Evolutionary conservation across 139 green algal genomes (phyloP).

Genomic region (Closterium sp.): DNA sequence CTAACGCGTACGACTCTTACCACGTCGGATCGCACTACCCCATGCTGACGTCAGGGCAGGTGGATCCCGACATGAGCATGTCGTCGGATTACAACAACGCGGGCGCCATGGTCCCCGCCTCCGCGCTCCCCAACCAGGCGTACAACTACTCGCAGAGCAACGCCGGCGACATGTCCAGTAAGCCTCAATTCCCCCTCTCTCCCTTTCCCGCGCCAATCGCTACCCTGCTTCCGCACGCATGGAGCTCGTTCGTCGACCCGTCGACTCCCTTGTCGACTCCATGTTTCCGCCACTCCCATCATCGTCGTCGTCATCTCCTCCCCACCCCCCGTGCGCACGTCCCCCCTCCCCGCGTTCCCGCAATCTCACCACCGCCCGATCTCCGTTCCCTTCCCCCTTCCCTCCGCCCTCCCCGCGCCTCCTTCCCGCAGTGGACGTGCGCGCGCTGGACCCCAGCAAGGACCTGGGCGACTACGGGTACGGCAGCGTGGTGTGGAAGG

Average conservation of each 20-base stretch:
- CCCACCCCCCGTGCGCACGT: no score
- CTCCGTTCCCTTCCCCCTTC: not conserved
- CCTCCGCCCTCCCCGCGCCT: no score
- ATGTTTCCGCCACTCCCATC: not conserved
- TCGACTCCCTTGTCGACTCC: not conserved
- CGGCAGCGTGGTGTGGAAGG: slow-evolving; percentile 48
- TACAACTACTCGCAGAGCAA: not conserved
- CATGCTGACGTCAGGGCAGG: slow-evolving; percentile 6
- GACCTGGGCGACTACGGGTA: slow-evolving; percentile 44
- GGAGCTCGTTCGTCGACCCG: not conserved
- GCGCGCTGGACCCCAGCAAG: slow-evolving; percentile 33
- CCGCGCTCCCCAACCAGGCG: not conserved
- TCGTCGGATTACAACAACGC: not conserved
- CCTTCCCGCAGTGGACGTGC: not conserved
- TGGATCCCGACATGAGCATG: not conserved
- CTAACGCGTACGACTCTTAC: slow-evolving; percentile 3
- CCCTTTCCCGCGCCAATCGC: not conserved
- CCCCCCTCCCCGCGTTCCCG: not conserved
- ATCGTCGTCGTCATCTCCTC: not conserved
- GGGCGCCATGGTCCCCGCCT: not conserved
- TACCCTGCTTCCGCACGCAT: not conserved
- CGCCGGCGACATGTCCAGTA: not conserved
- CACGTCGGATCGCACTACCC: not conserved
- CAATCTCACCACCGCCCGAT: not conserved
- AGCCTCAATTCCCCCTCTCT: not conserved